Percentiles rank a stretch among this genome's conserved stretches.
Conservation (phyloP, 1,284 basidiomycete genomes). For the Tylopilus sp. region DNA sequence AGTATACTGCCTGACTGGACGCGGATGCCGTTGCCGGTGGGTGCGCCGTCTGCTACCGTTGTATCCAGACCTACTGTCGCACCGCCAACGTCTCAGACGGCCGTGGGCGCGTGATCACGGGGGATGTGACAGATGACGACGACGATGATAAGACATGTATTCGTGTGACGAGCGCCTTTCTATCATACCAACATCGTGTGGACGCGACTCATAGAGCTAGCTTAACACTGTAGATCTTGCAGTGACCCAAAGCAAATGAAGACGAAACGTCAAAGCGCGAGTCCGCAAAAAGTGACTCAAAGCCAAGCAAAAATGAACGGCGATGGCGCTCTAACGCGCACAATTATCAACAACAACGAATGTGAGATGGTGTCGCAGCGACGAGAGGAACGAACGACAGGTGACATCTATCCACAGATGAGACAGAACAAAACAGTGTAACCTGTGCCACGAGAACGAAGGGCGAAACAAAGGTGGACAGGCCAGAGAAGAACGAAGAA, state of each 20-base stretch:
- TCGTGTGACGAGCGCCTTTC: constrained; percentile 7
- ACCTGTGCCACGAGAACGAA: constrained; percentile 13
- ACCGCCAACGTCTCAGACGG: constrained; percentile 24
- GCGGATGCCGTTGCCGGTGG: constrained; percentile 52
- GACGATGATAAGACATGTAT: too few species aligned
- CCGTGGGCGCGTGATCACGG: constrained; percentile 31
- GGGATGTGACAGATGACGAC: not conserved
- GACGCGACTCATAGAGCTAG: constrained; percentile 12
- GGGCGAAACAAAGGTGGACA: constrained; percentile 1
- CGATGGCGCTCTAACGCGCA: too few species aligned
- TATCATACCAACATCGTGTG: constrained; percentile 9
- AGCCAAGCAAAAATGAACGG: constrained; percentile 3
- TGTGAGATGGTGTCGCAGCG: not conserved
- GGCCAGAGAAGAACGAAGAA: constrained; percentile 5
- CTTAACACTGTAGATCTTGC: constrained; percentile 13
- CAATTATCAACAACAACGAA: not conserved
- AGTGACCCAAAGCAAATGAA: not conserved
- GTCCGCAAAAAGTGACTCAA: not conserved
- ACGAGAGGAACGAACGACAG: not conserved
- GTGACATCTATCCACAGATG: constrained; percentile 1
- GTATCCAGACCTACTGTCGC: constrained; percentile 9
- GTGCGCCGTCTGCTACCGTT: constrained; percentile 55
- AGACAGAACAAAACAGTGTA: not conserved
- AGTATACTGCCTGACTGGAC: constrained; percentile 79
- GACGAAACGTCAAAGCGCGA: not conserved